These are phyloP conservation scores for Fusarium sp. DNA, from an alignment of 2,329 filamentous ascomycete species.

Conservation along the genomic window DNA sequence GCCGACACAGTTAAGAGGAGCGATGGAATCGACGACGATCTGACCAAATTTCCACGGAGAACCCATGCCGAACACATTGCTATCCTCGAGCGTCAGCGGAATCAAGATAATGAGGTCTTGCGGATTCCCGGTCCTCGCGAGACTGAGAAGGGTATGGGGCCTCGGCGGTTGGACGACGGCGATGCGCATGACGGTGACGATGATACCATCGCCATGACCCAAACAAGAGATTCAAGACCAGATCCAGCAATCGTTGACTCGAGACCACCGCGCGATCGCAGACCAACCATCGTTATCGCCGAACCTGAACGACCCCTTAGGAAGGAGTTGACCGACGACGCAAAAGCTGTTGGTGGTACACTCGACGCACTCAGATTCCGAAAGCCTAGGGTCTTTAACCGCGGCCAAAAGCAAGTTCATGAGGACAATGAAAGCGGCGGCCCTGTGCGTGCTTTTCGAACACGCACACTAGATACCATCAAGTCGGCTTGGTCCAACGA, in stretches of 20 bases:
- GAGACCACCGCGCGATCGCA: constrained; percentile 54
- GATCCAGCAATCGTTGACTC: constrained; percentile 42
- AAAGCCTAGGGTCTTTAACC: constrained; percentile 59
- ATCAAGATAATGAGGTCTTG: constrained; percentile 81
- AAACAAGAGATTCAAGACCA: constrained; percentile 48
- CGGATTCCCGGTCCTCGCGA: constrained; percentile 94
- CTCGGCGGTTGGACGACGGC: constrained; percentile 66
- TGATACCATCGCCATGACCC: constrained; percentile 50
- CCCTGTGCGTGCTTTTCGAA: constrained; percentile 49
- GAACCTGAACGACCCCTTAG: constrained; percentile 66
- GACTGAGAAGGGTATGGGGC: constrained; percentile 85
- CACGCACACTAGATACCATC: constrained; percentile 73
- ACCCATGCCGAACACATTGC: constrained; percentile 86
- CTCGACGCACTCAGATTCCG: constrained; percentile 61
- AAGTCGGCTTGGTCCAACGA: constrained; percentile 70
- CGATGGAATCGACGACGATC: constrained; percentile 67
- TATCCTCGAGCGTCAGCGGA: constrained; percentile 88
- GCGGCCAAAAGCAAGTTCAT: constrained; percentile 57
- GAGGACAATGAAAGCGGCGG: constrained; percentile 53
- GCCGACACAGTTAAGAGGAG: constrained; percentile 76
- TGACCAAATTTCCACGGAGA: constrained; percentile 61
- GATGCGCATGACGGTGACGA: constrained; percentile 57
- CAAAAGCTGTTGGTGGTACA: constrained; percentile 58
- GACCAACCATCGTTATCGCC: constrained; percentile 77
- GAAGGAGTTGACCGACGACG: constrained; percentile 60